Conservation (phyloP, 2,329 filamentous ascomycete genomes). For the Exophiala sp. region DNA sequence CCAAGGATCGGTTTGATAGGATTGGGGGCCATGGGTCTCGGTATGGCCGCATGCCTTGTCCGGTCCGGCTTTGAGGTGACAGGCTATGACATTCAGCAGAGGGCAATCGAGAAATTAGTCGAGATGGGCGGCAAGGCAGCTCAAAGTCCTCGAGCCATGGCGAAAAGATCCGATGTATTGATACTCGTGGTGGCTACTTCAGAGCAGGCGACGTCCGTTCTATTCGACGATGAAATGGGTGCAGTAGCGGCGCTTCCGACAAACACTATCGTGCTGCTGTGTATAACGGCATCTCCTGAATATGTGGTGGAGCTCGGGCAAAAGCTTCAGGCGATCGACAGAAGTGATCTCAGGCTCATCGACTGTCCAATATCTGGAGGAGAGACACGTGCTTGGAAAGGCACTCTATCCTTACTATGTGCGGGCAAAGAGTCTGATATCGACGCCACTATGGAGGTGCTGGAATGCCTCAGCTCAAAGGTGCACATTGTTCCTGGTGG, state of each 20-base stretch:
- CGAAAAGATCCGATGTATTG: background rate
- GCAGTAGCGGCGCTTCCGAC: background rate
- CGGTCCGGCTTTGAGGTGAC: background rate
- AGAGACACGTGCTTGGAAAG: background rate
- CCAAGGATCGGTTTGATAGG: background rate
- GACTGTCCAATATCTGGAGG: constrained; percentile 4
- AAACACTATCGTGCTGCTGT: background rate
- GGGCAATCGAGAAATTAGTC: background rate
- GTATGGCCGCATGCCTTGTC: background rate
- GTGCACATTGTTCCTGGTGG: background rate
- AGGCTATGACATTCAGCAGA: background rate
- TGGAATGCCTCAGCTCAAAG: background rate
- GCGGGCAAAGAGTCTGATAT: background rate
- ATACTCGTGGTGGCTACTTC: background rate
- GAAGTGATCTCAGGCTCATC: background rate
- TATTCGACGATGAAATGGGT: background rate
- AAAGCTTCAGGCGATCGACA: background rate
- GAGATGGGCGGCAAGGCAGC: background rate
- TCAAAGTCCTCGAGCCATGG: background rate
- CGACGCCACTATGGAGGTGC: background rate
- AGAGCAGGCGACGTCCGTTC: background rate
- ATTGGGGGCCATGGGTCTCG: constrained; percentile 1
- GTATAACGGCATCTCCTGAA: background rate
- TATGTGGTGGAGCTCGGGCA: background rate
- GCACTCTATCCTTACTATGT: constrained; percentile 1